Base-by-base conservation (phyloP, 1,284 basidiomycete genomes). In the Austroboletus rostrupii region DNA sequence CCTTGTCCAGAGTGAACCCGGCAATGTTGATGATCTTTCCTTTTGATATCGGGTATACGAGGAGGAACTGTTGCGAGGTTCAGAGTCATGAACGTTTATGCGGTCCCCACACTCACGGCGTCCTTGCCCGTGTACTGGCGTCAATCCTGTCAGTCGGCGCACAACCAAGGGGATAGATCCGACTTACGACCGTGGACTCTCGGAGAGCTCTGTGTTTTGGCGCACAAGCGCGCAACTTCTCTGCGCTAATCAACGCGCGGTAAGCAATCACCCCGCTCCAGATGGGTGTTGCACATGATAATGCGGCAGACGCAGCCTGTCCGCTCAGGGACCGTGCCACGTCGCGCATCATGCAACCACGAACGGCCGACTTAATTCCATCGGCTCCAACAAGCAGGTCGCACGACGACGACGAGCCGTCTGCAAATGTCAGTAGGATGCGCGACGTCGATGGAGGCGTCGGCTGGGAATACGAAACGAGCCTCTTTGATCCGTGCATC, bases 311-410 rank as follows among this genome's bases (percentile, higher is more conserved):
- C 11, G 58, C 56, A 42, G 51, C 53, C 21, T 39, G 39, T 38
- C 55, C 53, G 5, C 51, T 45, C 45, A 59, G 37, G 26, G 20
- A 41, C 37, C 37, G 44, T 3, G 67, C 58, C 23, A 65, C 57
- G 29, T 71, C 67, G 1, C 56, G 54, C 43, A 75, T 65, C 61
- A 80, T 66, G 17, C 61, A 57, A 38, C 57, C 57, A 36, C 79
- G 72, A 12, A 79, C 72, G 13, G 64, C 64, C 0, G 79, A 81
- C 57, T 77, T 80, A 50, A 81, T 56, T 0, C 79, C 79, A 52
- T 81, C 78, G 0, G 77, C 75, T 23, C 76, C 79, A 21, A 80
- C 62, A 14, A 80, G 68, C 13, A 80, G 40, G 51, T 80, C 76
- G 55, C 73, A 77, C 4, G 64, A 60, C 3, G 72, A 70, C 0